A percentile compares a stretch with the other conserved stretches of the same genome.
phyloP scores from a whole-genome alignment of 2,329 filamentous ascomycete species.

The Aspergillus brunneoviolaceus region DNA sequence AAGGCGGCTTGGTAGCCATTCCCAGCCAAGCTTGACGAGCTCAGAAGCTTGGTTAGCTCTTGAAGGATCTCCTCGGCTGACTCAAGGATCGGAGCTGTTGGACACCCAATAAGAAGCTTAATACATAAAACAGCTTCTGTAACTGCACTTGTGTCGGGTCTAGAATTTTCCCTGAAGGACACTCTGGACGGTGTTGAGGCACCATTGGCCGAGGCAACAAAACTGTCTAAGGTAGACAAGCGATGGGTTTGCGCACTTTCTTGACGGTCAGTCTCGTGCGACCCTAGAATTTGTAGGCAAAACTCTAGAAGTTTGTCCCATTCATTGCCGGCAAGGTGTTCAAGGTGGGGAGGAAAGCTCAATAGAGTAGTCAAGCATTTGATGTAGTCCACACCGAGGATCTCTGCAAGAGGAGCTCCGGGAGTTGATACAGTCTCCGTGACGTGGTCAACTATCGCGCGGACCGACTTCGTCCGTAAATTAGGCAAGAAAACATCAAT shows the following conservation, averaged over 20 bases:
- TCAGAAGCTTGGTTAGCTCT: conserved; percentile 61
- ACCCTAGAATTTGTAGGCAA: conserved; percentile 61
- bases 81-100: conserved; percentile 65
- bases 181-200: conserved; percentile 33
- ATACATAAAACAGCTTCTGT: conserved; percentile 66
- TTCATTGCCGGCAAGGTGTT: conserved; percentile 67
- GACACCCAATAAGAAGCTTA: conserved; percentile 60
- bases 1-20: conserved; percentile 72
- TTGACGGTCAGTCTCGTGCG: conserved; percentile 27
- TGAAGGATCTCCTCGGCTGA: conserved; percentile 58
- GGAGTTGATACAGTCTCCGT: conserved; percentile 67
- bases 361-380: conserved; percentile 72
- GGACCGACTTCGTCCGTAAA: conserved; percentile 74
- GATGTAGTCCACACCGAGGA: conserved; percentile 73
- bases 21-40: conserved; percentile 58
- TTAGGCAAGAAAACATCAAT: conserved; percentile 67
- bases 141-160: conserved; percentile 37
- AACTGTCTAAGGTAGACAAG: conserved; percentile 29
- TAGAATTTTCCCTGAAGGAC: conserved; percentile 27
- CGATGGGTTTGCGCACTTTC: conserved; percentile 30
- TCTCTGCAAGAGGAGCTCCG: conserved; percentile 64
- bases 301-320: conserved; percentile 74
- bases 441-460: conserved; percentile 77
- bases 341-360: conserved; percentile 71
- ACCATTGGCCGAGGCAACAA: conserved; percentile 24